A percentile compares a stretch with the other conserved stretches of the same genome.
Conservation (phyloP, 2,329 filamentous ascomycete species). For the Chrysosporium keratinophilum region DNA sequence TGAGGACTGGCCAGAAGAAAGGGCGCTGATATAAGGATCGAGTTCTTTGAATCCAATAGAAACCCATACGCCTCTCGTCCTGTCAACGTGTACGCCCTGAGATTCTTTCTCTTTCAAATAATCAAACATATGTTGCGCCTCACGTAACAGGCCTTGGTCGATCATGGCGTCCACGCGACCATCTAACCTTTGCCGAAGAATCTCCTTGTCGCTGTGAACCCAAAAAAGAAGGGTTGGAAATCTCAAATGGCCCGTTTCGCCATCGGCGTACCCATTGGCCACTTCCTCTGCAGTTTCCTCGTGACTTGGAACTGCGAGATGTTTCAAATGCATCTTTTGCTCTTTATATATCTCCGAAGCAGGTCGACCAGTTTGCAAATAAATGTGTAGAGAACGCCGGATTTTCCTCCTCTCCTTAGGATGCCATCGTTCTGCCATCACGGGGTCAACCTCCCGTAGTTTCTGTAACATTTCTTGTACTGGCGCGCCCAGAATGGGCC, state of each 20-base stretch:
- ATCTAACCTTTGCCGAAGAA: conserved; percentile 61
- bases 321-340: conserved; percentile 43
- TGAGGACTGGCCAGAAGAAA: conserved; percentile 18
- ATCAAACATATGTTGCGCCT: conserved; percentile 47
- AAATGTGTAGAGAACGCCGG: conserved; percentile 79
- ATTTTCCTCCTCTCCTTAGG: conserved; percentile 89
- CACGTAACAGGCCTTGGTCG: conserved; percentile 50
- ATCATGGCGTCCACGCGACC: conserved; percentile 78
- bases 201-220: conserved; percentile 65
- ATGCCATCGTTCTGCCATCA: conserved; percentile 87
- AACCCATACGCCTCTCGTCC: conserved; percentile 81
- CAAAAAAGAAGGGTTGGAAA: conserved; percentile 66
- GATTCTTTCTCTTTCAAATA: conserved; percentile 39
- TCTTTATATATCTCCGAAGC: conserved; percentile 82
- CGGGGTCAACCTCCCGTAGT: conserved; percentile 70
- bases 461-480: conserved; percentile 62
- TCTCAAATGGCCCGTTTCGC: conserved; percentile 31
- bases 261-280: background rate
- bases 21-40: conserved; percentile 54
- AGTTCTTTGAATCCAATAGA: conserved; percentile 96
- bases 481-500: conserved; percentile 61
- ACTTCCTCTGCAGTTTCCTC: conserved; percentile 3
- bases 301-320: background rate
- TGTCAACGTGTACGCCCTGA: conserved; percentile 51
- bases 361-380: conserved; percentile 64